Base-by-base conservation (phyloP, 176 grass and related monocot species). In the Pontederia paniculata region DNA sequence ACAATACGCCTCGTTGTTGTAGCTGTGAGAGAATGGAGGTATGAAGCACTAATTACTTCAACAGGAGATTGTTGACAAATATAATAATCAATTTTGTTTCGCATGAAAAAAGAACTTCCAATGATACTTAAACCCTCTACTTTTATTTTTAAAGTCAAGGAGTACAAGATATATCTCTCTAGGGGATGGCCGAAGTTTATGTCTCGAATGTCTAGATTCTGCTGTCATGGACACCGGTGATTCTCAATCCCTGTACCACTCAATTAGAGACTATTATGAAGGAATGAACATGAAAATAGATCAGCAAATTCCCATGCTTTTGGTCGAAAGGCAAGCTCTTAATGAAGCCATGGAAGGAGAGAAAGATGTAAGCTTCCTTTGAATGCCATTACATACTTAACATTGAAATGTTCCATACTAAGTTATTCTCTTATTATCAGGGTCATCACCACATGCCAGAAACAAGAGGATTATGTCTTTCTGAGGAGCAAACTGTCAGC, bases 311-410 rank as follows among this genome's bases (percentile, higher is more conserved):
- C 93, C 86, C 13, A 91, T 98, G 93, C 87, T 98, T 25, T 74
- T 98, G 69, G 93, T 98, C 71, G 93, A 91, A 71, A 88, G 93
- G 37, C 93, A 98, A 84, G 93, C 86, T 3, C 93, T 98, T 45
- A 98, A 98, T 48, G 93, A 91, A 79, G 86, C 93, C 55, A 88
- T 98, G 77, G 86, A 98, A 98, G 93, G 93, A 55, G 93, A 98
- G 72, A 82, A 80, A 44, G 85, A 75, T 74, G 86, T 98, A 68
- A 72, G 75, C 82, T 55, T 61, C 18, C 57, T 48, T 67, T 21
- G 15, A 12, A 23, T 70, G 57, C 14, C 25, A 52, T 52, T 60
- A 10, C 51, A 19, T n/a, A 21, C 41, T 21, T 49, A 22, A 23
- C 14, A 10, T 37, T 3, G n/a, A 47, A 23, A 20, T 19, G 44